These are phyloP conservation scores for Neurospora sp. DNA, from an alignment of 2,329 filamentous ascomycete species.

Conservation along the genomic window DNA sequence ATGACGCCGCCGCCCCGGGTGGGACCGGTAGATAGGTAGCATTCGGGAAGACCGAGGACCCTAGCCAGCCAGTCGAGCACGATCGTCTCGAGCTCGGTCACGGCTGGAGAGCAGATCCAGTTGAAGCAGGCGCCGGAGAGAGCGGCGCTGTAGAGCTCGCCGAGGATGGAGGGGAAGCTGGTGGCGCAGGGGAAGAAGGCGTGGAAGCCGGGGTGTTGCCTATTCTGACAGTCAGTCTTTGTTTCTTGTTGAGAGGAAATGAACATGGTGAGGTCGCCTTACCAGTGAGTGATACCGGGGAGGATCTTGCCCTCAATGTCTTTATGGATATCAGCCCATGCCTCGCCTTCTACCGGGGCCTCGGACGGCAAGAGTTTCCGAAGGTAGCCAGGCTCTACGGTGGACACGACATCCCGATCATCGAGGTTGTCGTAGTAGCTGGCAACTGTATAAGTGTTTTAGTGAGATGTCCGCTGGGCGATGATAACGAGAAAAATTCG, in stretches of 20 bases:
- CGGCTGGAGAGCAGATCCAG: conserved; percentile 87
- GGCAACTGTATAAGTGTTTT: conserved; percentile 48
- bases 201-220: conserved; percentile 88
- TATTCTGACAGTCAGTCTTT: conserved; percentile 15
- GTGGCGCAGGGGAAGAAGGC: conserved; percentile 84
- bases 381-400: conserved; percentile 78
- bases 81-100: conserved; percentile 88
- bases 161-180: conserved; percentile 77
- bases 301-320: conserved; percentile 83
- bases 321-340: conserved; percentile 69
- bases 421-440: conserved; percentile 72
- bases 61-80: conserved; percentile 87
- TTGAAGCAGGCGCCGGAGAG: conserved; percentile 92
- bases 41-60: conserved; percentile 61
- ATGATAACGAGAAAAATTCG: background rate
- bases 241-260: no score
- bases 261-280: background rate
- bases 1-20: conserved; percentile 80
- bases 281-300: conserved; percentile 86
- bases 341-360: conserved; percentile 57
- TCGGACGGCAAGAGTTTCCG: conserved; percentile 62
- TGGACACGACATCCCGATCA: conserved; percentile 62
- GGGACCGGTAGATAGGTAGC: conserved; percentile 63
- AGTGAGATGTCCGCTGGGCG: background rate
- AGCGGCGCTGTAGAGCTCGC: conserved; percentile 83